Base-by-base conservation (phyloP, 306 rosid species). In the Fragaria iinumae region DNA sequence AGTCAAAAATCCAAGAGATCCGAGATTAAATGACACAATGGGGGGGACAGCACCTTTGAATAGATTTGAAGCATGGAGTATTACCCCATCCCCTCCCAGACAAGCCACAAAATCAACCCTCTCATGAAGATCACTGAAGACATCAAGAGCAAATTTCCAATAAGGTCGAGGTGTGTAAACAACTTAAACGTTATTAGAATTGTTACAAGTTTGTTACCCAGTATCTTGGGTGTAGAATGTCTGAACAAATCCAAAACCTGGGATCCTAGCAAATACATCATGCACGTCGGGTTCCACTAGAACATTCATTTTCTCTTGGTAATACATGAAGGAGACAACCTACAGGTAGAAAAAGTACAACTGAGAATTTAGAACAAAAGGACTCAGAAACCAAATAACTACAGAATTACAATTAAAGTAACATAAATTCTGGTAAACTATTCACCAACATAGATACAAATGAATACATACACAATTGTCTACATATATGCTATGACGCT, bases 21-120 rank as follows among this genome's bases (percentile, higher is more conserved):
- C 99, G 73, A 95, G 99, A 86, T 92, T 95, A 81, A 95, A 95
- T 64, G 97, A 95, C 59, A 95, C 93, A 76, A 95, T 93, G 20
- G 97, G 99, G 39, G 99, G 99, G 64, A 95, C 89, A 64, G 97
- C 96, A 68, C 88, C 92, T 82, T 94, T 82, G 71, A 95, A 95
- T 77, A 92, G 82, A 87, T 95, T 95, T 78, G 99, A 92, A 57
- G 96, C 97, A 71, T 95, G 99, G 73, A 95, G 90, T 80, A 95
- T 92, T 80, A 95, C 99, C 67, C 99, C 99, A 83, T 95, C 97
- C 80, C 99, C 99, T n/a, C 99, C 99, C 87, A 95, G 87, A 82
- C 99, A 95, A 32, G 99, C 97, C 80, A 95, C 99, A 81, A 95
- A 89, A 85, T 95, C 99, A 78, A 95, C 97, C 83, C 93, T 92